Percentiles rank a stretch among this genome's conserved stretches.
phyloP scores from a whole-genome alignment of 139 green algal genomes.

The Chlamydomonas schloesseri region DNA sequence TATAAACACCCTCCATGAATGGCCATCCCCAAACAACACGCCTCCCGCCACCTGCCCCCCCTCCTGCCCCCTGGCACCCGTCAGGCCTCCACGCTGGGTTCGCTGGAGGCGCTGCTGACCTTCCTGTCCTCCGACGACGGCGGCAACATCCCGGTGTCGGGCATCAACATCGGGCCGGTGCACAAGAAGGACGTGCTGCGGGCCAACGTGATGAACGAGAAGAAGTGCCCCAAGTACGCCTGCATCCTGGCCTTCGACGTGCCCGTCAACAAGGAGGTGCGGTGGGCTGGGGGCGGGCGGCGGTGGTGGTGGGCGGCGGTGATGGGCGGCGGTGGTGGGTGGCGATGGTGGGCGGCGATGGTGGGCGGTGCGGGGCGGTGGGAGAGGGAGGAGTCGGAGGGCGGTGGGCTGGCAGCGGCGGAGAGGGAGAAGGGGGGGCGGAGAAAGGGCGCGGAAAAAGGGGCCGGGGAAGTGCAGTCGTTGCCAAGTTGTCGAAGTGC shows the following conservation, averaged over 20 bases:
- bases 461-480: too few species aligned
- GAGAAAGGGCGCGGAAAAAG: too few species aligned
- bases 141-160: constrained; percentile 56
- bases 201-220: constrained; percentile 97
- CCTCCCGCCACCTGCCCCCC: not conserved
- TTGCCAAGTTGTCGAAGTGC: too few species aligned
- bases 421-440: not conserved
- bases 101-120: constrained; percentile 96
- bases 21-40: not conserved
- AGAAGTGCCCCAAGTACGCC: constrained; percentile 87
- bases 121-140: constrained; percentile 88
- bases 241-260: constrained; percentile 99
- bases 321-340: too few species aligned
- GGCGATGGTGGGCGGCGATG: too few species aligned
- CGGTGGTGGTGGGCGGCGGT: too few species aligned
- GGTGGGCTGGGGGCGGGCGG: not conserved
- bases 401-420: not conserved
- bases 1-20: too few species aligned
- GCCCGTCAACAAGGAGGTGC: constrained; percentile 84
- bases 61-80: not conserved
- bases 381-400: too few species aligned
- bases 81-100: constrained; percentile 95
- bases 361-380: not conserved
- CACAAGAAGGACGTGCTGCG: constrained; percentile 98
- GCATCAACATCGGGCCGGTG: constrained; percentile 97